Evolutionary conservation across 2,329 filamentous ascomycete species (phyloP).

Genomic region (Cercospora sesami): DNA sequence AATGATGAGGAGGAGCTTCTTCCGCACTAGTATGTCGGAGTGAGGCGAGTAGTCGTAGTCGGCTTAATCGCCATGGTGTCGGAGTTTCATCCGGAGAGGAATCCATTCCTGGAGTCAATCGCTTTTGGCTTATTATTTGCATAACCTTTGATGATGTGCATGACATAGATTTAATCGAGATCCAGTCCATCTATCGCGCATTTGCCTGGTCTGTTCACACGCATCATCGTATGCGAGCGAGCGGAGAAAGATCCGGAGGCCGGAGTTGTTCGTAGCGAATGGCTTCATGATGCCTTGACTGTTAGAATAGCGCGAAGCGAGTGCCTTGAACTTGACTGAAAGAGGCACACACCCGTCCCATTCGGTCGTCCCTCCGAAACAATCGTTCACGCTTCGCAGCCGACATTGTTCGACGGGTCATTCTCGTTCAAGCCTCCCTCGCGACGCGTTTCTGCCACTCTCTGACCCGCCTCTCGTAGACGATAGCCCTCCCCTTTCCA

Average conservation of each 20-base stretch:
- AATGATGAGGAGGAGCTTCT: background rate
- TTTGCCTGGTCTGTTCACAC: background rate
- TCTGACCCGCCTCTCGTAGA: background rate
- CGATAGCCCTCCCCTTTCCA: background rate
- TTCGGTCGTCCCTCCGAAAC: background rate
- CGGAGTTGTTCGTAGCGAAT: background rate
- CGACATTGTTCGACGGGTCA: background rate
- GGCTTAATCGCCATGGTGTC: background rate
- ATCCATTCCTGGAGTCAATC: background rate
- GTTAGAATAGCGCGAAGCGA: background rate
- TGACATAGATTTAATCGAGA: background rate
- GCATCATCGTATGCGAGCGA: background rate
- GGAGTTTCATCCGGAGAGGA: background rate
- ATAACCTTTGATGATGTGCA: background rate
- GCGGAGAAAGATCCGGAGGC: background rate
- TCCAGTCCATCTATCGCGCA: background rate
- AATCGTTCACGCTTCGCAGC: background rate
- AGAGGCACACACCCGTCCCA: background rate
- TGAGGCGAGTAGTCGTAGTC: background rate
- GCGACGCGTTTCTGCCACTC: conserved; percentile 1
- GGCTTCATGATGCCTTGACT: background rate
- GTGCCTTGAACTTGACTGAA: background rate
- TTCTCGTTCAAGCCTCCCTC: background rate
- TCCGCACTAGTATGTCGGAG: background rate
- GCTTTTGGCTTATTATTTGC: background rate